These are phyloP conservation scores for Linnemannia exigua DNA, from an alignment of 192 early-diverging fungal species.

Conservation along the genomic window DNA sequence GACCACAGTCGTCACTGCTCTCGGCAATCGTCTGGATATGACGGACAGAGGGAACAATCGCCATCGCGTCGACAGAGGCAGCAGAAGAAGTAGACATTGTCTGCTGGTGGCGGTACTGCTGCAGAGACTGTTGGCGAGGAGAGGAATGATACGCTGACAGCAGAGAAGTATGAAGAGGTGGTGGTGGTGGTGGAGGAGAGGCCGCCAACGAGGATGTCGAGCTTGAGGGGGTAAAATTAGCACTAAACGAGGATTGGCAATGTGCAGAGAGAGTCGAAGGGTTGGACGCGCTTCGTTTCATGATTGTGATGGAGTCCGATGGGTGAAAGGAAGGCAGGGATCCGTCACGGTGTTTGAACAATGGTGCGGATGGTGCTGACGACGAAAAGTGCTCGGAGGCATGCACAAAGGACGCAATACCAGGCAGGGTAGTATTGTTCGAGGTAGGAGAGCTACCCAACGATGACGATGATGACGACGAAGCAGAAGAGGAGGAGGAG, in stretches of 20 bases:
- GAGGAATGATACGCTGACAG: no score
- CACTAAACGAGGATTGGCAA: neutral
- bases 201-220: neutral
- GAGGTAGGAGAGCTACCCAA: neutral
- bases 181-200: no score
- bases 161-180: no score
- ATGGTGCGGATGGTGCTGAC: neutral
- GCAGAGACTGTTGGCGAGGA: no score
- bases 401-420: constrained; percentile 43
- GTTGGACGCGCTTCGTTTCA: neutral
- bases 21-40: constrained; percentile 13
- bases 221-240: neutral
- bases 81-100: neutral
- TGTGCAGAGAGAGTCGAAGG: neutral
- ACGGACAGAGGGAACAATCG: constrained; percentile 2
- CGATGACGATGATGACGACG: neutral
- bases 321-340: neutral
- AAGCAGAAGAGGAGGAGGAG: neutral
- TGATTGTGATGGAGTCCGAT: neutral
- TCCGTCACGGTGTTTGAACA: neutral
- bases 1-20: constrained; percentile 11
- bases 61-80: no score
- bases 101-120: neutral
- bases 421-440: constrained; percentile 27
- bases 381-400: constrained; percentile 23